These are phyloP conservation scores for Selaginella tamariscina DNA, from an alignment of 75 land plant genomes.

Conservation along the genomic window DNA sequence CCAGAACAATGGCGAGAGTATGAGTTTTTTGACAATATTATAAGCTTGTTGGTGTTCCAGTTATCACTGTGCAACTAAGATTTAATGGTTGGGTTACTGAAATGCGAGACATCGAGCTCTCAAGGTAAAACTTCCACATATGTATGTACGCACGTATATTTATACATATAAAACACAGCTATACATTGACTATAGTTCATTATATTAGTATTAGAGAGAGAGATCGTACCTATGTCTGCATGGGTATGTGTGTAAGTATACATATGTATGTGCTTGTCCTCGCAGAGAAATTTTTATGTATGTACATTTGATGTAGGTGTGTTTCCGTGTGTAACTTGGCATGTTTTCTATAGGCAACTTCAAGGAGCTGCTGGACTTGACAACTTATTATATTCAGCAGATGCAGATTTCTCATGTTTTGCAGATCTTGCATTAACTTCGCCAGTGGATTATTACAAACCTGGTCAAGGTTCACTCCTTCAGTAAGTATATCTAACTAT, in stretches of 20 bases:
- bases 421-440: constrained; percentile 98
- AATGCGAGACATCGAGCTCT: constrained; percentile 65
- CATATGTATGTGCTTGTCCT: too few relatives aligned
- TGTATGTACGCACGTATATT: background rate
- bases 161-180: too few relatives aligned
- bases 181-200: too few relatives aligned
- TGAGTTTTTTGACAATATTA: constrained; percentile 85
- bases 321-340: too few relatives aligned
- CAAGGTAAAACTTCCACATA: constrained; percentile 38
- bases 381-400: constrained; percentile 90
- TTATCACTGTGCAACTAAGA: constrained; percentile 90
- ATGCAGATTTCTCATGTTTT: constrained; percentile 98
- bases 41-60: constrained; percentile 89
- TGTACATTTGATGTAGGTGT: too few relatives aligned
- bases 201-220: too few relatives aligned
- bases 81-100: constrained; percentile 99
- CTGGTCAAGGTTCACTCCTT: constrained; percentile 84
- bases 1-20: constrained; percentile 68
- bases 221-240: too few relatives aligned
- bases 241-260: too few relatives aligned
- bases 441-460: constrained; percentile 85
- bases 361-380: constrained; percentile 72
- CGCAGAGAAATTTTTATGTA: too few relatives aligned
- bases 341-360: constrained; percentile 47
- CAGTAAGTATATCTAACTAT: constrained; percentile 43